Evolutionary conservation across 1,284 basidiomycete genomes (phyloP), one percentile per base, ranked within the genome.

Genomic region (Heterobasidion occidentale): DNA sequence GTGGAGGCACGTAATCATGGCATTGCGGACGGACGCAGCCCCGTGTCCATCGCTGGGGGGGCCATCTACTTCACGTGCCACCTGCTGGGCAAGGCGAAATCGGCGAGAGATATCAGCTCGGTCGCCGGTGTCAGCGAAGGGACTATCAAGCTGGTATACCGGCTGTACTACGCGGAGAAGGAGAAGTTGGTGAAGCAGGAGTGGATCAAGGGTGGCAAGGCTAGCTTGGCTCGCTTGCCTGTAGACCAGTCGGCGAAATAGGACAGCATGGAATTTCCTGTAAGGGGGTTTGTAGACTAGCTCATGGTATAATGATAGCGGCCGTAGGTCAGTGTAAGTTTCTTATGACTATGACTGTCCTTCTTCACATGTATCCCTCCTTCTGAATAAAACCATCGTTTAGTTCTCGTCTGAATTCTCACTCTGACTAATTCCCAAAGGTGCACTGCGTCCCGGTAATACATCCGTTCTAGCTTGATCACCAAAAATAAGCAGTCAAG

Each of bases 91-190:
- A 83, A 85, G 61, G 66, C 76, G 36, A 90, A 90, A 70, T 80
- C 85, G 20, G 81, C 90, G 49, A 86, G 87, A 70, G 92, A 96
- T 64, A 96, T 99, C 66, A 90, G 90, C 61, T 74, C 79, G n/a
- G 91, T 98, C n/a, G 94, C 94, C 0, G 93, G 93, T 9, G 94
- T 98, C n/a, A 94, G 93, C 67, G 95, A 98, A 67, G 90, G 92
- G 54, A 98, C 96, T 52, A 96, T 98, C 70, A 94, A 94, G 74
- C 74, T 94, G 70, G 88, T 92, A 58, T 92, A 92, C 68, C 75
- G 81, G 60, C 67, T 88, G 62, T 89, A 91, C 67, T 88, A 81
- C 64, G 69, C 71, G 9, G 83, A 85, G 49, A 84, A 74, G 71
- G 83, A 87, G 65, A 86, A 83, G 74, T 63, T 92, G 70, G 86